Evolutionary conservation across 2,329 filamentous ascomycete genomes (phyloP).

Genomic region (Alternaria sp.): DNA sequence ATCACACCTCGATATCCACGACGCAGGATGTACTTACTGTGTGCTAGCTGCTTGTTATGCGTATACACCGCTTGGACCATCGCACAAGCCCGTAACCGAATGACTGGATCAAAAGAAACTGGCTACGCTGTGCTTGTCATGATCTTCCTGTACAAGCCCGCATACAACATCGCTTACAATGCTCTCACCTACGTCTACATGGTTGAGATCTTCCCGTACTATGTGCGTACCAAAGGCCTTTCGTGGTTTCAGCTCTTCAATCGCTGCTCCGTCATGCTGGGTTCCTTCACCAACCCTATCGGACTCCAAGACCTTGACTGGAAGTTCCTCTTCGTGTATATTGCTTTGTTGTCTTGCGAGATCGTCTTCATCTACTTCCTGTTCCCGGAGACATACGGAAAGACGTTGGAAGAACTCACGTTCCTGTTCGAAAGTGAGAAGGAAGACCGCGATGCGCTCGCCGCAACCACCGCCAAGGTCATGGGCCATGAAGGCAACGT

Average conservation of each 20-base stretch:
- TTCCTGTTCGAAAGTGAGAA: slow-evolving; percentile 46
- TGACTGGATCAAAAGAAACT: slow-evolving; percentile 34
- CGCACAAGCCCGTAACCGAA: slow-evolving; percentile 62
- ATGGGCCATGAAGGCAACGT: slow-evolving; percentile 23
- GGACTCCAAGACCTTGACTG: slow-evolving; percentile 67
- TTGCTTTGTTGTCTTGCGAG: slow-evolving; percentile 46
- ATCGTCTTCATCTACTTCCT: slow-evolving; percentile 48
- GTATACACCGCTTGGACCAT: slow-evolving; percentile 52
- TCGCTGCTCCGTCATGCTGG: slow-evolving; percentile 67
- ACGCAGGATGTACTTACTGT: slow-evolving; percentile 64
- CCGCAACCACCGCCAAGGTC: slow-evolving; percentile 33
- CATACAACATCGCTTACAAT: slow-evolving; percentile 66
- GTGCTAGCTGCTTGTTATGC: slow-evolving; percentile 44
- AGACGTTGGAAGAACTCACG: slow-evolving; percentile 45
- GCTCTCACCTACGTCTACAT: slow-evolving; percentile 65
- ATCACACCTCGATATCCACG: slow-evolving; percentile 64
- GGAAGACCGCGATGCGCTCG: slow-evolving; percentile 29
- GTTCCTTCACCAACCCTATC: slow-evolving; percentile 68
- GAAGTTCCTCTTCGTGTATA: slow-evolving; percentile 71
- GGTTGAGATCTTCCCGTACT: slow-evolving; percentile 60
- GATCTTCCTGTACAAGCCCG: slow-evolving; percentile 61
- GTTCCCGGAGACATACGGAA: slow-evolving; percentile 46
- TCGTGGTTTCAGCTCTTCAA: slow-evolving; percentile 69
- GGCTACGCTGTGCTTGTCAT: slow-evolving; percentile 59
- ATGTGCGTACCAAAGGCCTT: slow-evolving; percentile 59